Evolutionary conservation across 306 rosid species (phyloP).

Genomic region (Ochetophila trinervis): DNA sequence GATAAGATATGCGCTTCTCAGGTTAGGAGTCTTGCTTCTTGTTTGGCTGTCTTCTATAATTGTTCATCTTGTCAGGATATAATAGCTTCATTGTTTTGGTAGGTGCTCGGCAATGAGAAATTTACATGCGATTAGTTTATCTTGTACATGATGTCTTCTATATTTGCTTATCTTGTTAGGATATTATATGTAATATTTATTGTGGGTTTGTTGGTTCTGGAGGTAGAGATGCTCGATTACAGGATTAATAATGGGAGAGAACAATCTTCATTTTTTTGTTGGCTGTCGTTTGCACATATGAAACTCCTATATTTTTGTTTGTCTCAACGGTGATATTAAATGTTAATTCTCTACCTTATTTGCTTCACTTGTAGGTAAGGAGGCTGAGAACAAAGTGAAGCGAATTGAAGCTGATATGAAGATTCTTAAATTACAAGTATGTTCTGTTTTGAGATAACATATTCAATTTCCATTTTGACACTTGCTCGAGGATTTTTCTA

Average conservation of each 20-base stretch:
- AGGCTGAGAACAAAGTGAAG: conserved; percentile 61
- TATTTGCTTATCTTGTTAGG: too few species aligned
- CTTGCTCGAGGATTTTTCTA: background rate
- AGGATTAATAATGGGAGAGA: background rate
- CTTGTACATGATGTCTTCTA: too few species aligned
- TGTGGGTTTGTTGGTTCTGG: conserved; percentile 2
- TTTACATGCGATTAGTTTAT: too few species aligned
- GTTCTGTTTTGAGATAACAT: conserved; percentile 11
- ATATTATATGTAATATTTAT: too few species aligned
- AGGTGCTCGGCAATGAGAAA: too few species aligned
- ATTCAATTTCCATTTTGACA: conserved; percentile 15
- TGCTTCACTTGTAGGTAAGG: conserved; percentile 46
- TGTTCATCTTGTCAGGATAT: too few species aligned
- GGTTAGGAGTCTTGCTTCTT: too few species aligned
- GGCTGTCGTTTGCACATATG: background rate
- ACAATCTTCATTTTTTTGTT: background rate
- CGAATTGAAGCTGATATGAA: conserved; percentile 91
- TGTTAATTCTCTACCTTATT: conserved; percentile 5
- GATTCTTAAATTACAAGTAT: conserved; percentile 85
- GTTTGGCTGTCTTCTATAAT: too few species aligned
- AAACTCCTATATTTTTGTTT: background rate
- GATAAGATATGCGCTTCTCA: too few species aligned
- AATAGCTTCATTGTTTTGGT: too few species aligned
- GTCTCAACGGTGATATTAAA: background rate
- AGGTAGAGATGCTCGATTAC: background rate